These are phyloP conservation scores for Alternaria sp. DNA, from an alignment of 2,329 filamentous ascomycete species.

Conservation along the genomic window DNA sequence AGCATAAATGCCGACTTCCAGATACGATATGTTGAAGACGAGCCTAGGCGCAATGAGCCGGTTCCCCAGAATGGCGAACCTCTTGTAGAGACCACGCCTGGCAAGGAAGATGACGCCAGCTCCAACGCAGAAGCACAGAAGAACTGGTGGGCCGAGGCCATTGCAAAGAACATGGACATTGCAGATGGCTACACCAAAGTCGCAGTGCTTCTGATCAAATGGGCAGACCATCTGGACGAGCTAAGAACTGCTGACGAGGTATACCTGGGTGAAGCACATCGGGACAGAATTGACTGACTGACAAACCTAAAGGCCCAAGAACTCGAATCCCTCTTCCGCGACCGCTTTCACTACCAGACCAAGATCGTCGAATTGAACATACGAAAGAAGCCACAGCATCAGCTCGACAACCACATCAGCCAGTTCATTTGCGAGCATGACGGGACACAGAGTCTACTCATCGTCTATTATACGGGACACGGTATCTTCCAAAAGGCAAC, in stretches of 20 bases:
- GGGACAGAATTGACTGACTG: background rate
- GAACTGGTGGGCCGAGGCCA: conserved; percentile 43
- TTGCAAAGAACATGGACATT: conserved; percentile 37
- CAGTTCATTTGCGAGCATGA: conserved; percentile 41
- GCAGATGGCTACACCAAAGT: conserved; percentile 46
- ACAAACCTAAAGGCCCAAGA: conserved; percentile 35
- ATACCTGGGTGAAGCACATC: background rate
- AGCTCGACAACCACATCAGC: conserved; percentile 40
- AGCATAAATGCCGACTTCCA: conserved; percentile 38
- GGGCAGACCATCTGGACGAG: conserved; percentile 47
- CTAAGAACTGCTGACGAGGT: conserved; percentile 44
- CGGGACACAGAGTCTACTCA: conserved; percentile 44
- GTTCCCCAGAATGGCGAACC: conserved; percentile 3
- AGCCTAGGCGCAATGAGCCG: conserved; percentile 1
- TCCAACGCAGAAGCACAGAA: conserved; percentile 25
- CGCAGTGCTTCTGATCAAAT: conserved; percentile 49
- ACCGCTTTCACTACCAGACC: conserved; percentile 41
- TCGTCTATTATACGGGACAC: conserved; percentile 53
- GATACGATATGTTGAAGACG: conserved; percentile 32
- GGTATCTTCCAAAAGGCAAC: conserved; percentile 35
- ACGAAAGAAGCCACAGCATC: conserved; percentile 43
- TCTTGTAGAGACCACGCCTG: background rate
- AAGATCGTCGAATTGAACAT: conserved; percentile 45
- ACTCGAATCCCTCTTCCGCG: conserved; percentile 38
- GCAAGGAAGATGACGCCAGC: background rate